Conservation (phyloP, 2,329 filamentous ascomycete species). For the Nothophaeocryptopus gaeumannii region DNA sequence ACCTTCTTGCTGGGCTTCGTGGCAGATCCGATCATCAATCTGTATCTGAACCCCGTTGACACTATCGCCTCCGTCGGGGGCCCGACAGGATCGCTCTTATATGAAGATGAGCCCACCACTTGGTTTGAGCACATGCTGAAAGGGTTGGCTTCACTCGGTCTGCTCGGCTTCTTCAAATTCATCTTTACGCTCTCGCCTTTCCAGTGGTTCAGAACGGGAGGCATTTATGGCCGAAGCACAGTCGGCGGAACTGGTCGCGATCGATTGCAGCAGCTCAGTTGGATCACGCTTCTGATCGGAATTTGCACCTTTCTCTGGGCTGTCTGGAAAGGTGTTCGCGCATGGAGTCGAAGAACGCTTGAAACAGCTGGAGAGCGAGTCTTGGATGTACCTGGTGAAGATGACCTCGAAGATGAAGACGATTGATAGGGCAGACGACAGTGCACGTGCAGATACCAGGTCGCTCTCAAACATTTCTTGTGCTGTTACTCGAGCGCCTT, state of each 20-base stretch:
- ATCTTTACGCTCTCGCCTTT: slow-evolving; percentile 71
- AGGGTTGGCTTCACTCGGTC: slow-evolving; percentile 82
- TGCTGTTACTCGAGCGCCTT: neutral
- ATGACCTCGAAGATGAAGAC: slow-evolving; percentile 53
- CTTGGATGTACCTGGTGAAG: slow-evolving; percentile 71
- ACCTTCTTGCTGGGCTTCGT: slow-evolving; percentile 79
- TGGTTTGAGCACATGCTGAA: slow-evolving; percentile 87
- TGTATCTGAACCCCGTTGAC: slow-evolving; percentile 72
- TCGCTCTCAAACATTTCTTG: neutral
- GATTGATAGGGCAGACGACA: slow-evolving; percentile 14
- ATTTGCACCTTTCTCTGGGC: slow-evolving; percentile 77
- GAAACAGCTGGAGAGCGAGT: slow-evolving; percentile 76
- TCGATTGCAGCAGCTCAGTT: slow-evolving; percentile 73
- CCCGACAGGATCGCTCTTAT: slow-evolving; percentile 31
- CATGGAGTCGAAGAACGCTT: slow-evolving; percentile 68
- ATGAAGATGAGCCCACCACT: slow-evolving; percentile 53
- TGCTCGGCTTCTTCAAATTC: slow-evolving; percentile 81
- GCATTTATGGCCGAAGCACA: slow-evolving; percentile 43
- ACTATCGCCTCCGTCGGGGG: slow-evolving; percentile 37
- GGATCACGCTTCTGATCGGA: slow-evolving; percentile 75
- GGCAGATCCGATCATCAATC: slow-evolving; percentile 85
- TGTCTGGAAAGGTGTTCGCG: slow-evolving; percentile 77
- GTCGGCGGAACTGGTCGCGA: slow-evolving; percentile 65
- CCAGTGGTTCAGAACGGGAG: slow-evolving; percentile 68
- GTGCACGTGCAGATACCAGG: neutral